Percentiles rank a stretch among this genome's conserved stretches.
phyloP scores from a whole-genome alignment of 2,329 filamentous ascomycete species.

The Monosporascus sp. region DNA sequence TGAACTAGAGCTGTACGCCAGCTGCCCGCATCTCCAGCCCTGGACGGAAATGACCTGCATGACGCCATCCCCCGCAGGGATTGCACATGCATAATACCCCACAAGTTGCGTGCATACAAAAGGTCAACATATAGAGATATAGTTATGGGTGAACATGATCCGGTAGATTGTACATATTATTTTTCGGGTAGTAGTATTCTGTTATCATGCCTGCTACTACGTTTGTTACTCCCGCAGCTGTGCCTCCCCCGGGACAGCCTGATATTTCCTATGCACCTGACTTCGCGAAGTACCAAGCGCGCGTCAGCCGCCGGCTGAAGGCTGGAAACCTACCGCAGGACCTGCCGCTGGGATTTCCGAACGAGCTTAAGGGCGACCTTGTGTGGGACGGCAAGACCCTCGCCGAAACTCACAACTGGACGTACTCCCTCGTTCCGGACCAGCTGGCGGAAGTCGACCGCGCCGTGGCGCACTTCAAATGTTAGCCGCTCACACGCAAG shows the following conservation, averaged over 20 bases:
- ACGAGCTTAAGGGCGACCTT: conserved; percentile 41
- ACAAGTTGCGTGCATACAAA: not conserved
- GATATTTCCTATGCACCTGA: conserved; percentile 56
- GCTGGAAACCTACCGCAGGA: conserved; percentile 33
- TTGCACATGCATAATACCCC: not conserved
- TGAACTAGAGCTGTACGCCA: not conserved
- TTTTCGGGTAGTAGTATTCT: not conserved
- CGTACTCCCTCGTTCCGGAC: conserved; percentile 39
- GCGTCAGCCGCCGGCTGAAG: conserved; percentile 39
- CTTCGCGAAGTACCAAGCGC: conserved; percentile 46
- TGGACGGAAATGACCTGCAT: not conserved
- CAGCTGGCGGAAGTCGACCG: conserved; percentile 46
- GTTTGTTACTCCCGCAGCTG: conserved; percentile 17
- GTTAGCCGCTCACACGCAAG: conserved; percentile 16
- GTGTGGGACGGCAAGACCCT: conserved; percentile 54
- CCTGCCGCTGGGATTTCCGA: conserved; percentile 47
- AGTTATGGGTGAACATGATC: no score
- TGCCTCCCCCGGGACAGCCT: conserved; percentile 42
- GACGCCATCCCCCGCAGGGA: not conserved
- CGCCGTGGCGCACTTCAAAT: conserved; percentile 38
- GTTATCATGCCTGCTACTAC: conserved; percentile 12
- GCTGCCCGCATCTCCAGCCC: not conserved
- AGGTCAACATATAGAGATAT: not conserved
- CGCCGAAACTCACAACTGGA: conserved; percentile 46
- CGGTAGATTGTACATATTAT: not conserved